Percentiles rank a stretch among this genome's conserved stretches.
Evolutionary conservation across 2,329 filamentous ascomycete genomes (phyloP).

Genomic region (Cadophora luteo-olivacea): DNA sequence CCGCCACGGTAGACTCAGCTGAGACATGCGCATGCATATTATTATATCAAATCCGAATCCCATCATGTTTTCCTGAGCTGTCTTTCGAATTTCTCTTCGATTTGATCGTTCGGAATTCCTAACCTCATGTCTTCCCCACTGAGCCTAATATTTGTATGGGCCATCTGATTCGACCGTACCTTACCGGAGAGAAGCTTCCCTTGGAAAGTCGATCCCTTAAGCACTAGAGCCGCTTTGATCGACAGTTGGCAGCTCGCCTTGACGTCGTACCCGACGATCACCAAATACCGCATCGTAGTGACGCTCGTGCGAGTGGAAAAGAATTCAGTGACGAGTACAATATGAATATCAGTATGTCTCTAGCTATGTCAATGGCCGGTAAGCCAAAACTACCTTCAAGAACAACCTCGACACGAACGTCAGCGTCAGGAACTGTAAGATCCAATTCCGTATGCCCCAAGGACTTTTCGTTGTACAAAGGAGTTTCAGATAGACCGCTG

Average conservation of each 20-base stretch:
- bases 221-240: slow-evolving; percentile 18
- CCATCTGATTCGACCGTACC: slow-evolving; percentile 10
- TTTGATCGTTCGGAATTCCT: background rate
- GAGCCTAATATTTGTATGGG: background rate
- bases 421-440: slow-evolving; percentile 9
- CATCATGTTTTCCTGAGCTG: background rate
- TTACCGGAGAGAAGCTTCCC: slow-evolving; percentile 3
- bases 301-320: slow-evolving; percentile 14
- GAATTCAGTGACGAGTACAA: slow-evolving; percentile 13
- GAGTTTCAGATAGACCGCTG: slow-evolving; percentile 34
- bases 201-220: slow-evolving; percentile 14
- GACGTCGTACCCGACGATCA: slow-evolving; percentile 29
- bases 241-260: slow-evolving; percentile 21
- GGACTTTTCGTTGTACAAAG: slow-evolving; percentile 34
- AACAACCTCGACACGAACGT: slow-evolving; percentile 15
- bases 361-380: slow-evolving; percentile 34
- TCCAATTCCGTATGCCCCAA: slow-evolving; percentile 19
- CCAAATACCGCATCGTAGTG: slow-evolving; percentile 21
- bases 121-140: background rate
- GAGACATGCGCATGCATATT: slow-evolving; percentile 21
- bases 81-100: background rate
- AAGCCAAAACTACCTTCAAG: slow-evolving; percentile 22
- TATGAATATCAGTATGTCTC: slow-evolving; percentile 33
- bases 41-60: slow-evolving; percentile 26
- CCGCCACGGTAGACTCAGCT: slow-evolving; percentile 15